Evolutionary conservation across 768 basidiomycete species (phyloP), one percentile per base, ranked within the genome.

Genomic region (Tylopilus subfusipes): DNA sequence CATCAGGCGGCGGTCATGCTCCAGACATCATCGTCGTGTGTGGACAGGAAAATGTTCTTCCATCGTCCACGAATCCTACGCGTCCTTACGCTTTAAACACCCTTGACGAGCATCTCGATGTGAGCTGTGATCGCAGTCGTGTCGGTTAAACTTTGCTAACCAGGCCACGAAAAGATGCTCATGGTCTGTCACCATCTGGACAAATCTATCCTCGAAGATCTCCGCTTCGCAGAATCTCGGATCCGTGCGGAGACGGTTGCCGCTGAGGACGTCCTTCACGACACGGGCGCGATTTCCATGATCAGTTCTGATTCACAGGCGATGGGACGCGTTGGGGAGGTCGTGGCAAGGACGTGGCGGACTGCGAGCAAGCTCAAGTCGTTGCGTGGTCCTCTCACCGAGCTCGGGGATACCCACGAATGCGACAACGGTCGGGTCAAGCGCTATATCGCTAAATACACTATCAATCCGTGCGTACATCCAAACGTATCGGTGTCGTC

Each of bases 141-240:
- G 19, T 13, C 25, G n/a, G 0, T 24, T 52, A 34, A 38, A 14
- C 44, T 21, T 21, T 39, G n/a, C 49, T 59, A 38, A 53, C 33
- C 40, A 47, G 14, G 14, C 54, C 39, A 36, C 46, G 42, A 11
- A 25, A 62, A 97, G 95, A 99, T 98, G 97, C 78, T 98, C 22
- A 98, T 98, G 93, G 94, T 98, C n/a, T 97, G 94, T 70, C 96
- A 99, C 69, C 96, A 99, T 70, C 82, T 99, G 52, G 93, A 97
- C 73, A 83, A 78, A 61, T 81, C 78, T n/a, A 93, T 96, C 60
- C 82, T 88, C 1, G 97, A 99, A 73, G 97, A 99, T 61, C 78
- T 98, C 39, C 83, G 89, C 2, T 99, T 99, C 63, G 96, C 97
- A 4, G 95, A 98, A 59, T 98, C 96, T 9, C 89, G 97, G 33